phyloP scores from a whole-genome alignment of 495 filamentous ascomycete species.

The Penicillium canariense region DNA sequence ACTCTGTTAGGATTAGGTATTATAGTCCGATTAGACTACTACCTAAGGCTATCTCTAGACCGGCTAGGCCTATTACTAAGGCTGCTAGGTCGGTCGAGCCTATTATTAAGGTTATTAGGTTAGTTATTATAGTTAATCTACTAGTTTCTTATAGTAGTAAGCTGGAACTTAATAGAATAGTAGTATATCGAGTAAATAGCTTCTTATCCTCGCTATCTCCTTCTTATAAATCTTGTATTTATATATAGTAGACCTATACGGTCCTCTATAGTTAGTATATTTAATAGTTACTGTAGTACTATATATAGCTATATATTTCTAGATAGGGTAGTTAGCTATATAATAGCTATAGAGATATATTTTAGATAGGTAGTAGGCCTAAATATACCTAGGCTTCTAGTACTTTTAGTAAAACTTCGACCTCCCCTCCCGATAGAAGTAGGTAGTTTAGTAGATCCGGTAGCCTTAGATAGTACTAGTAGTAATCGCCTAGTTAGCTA shows the following conservation, averaged over 20 bases:
- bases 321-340: background rate
- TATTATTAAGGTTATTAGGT: too few relatives aligned
- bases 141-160: background rate
- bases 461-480: constrained; percentile 9
- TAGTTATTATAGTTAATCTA: too few relatives aligned
- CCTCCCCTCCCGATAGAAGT: too few relatives aligned
- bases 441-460: background rate
- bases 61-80: too few relatives aligned
- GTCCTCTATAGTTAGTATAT: background rate
- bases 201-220: background rate
- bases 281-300: background rate
- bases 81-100: too few relatives aligned
- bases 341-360: background rate
- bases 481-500: constrained; percentile 19
- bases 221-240: background rate
- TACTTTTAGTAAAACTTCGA: constrained; percentile 2
- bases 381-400: constrained; percentile 3
- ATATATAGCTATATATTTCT: background rate
- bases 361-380: background rate
- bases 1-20: background rate
- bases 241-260: background rate
- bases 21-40: background rate
- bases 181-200: background rate
- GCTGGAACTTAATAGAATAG: background rate
- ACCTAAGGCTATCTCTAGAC: background rate